Evolutionary conservation across 306 rosid genomes (phyloP).

Genomic region (Malus asiatica): DNA sequence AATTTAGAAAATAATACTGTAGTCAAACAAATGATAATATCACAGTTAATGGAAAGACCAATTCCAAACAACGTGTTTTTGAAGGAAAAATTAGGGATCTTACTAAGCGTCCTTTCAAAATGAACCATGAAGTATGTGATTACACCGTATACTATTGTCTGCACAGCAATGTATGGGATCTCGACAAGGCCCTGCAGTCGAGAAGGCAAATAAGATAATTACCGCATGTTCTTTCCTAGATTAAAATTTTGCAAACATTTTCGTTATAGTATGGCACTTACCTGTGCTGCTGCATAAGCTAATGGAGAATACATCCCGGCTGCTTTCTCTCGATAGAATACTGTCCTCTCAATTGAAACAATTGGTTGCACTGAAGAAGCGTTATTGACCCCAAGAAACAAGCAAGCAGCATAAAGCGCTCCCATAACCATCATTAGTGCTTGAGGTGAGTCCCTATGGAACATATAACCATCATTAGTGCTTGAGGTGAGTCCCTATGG

Average conservation of each 20-base stretch:
- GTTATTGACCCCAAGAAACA: conserved; percentile 82
- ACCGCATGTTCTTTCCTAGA: neutral
- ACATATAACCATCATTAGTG: conserved; percentile 45
- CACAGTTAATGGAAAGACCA: no score
- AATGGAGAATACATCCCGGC: conserved; percentile 91
- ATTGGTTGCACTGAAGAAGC: conserved; percentile 86
- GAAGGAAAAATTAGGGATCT: conserved; percentile 7
- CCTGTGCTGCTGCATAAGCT: conserved; percentile 84
- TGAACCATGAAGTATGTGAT: conserved; percentile 77
- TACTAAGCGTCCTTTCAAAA: conserved; percentile 61
- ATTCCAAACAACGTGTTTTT: no score
- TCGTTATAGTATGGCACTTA: conserved; percentile 6
- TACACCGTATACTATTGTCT: conserved; percentile 60
- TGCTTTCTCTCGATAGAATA: conserved; percentile 81
- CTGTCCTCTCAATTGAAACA: conserved; percentile 91
- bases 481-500: conserved; percentile 50
- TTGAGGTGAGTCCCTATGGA: conserved; percentile 49
- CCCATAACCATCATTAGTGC: conserved; percentile 69
- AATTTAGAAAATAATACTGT: no score
- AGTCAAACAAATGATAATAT: no score
- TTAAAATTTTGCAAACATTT: neutral
- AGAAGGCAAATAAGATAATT: neutral
- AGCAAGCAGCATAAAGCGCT: conserved; percentile 67
- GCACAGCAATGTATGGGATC: conserved; percentile 71
- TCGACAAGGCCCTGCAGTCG: conserved; percentile 72